Evolutionary conservation across 306 rosid genomes (phyloP).

Genomic region (Trichosanthes truncata): DNA sequence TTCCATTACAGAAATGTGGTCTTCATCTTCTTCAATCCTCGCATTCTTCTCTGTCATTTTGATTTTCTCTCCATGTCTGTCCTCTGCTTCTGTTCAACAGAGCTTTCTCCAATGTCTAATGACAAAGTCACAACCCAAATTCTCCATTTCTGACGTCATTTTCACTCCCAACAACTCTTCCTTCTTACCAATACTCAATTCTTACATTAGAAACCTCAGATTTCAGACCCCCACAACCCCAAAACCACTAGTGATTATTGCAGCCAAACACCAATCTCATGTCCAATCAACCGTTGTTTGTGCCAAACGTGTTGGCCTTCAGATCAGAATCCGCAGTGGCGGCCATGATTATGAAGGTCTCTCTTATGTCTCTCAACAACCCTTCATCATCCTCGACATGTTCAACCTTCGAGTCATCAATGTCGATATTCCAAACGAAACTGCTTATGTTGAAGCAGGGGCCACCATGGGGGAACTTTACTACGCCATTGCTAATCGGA

Average conservation of each 20-base stretch:
- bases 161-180: slow-evolving; percentile 9
- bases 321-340: slow-evolving; percentile 27
- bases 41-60: not conserved
- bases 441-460: slow-evolving; percentile 24
- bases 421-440: not conserved
- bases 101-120: not conserved
- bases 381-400: slow-evolving; percentile 26
- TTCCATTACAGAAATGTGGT: not conserved
- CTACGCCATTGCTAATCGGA: slow-evolving; percentile 10
- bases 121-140: not conserved
- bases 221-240: slow-evolving; percentile 13
- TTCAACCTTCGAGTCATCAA: slow-evolving; percentile 17
- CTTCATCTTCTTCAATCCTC: not conserved
- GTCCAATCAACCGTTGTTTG: slow-evolving; percentile 19
- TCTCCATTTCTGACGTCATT: slow-evolving; percentile 12
- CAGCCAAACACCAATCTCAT: slow-evolving; percentile 9
- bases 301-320: slow-evolving; percentile 1
- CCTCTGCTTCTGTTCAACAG: not conserved
- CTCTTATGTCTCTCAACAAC: slow-evolving; percentile 10
- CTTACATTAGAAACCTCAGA: slow-evolving; percentile 16
- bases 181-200: slow-evolving; percentile 6
- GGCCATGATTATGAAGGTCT: slow-evolving; percentile 33
- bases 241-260: slow-evolving; percentile 16
- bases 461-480: slow-evolving; percentile 29
- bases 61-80: not conserved